A percentile compares a stretch with the other conserved stretches of the same genome.
Evolutionary conservation across 768 basidiomycete species (phyloP).

Genomic region (Tephrocybe sp.): DNA sequence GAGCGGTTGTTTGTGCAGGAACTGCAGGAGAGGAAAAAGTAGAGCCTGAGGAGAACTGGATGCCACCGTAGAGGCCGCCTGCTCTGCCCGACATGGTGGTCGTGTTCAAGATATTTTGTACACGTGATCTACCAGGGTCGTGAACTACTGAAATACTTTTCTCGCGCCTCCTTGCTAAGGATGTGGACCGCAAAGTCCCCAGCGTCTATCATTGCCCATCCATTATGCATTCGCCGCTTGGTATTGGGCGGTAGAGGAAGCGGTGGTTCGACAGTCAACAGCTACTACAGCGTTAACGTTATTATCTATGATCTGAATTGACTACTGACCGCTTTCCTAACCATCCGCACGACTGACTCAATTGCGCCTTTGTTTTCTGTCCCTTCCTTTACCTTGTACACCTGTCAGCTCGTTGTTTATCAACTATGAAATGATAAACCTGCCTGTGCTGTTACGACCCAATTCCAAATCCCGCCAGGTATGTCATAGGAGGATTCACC

Average conservation of each 20-base stretch:
- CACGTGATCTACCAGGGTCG: slow-evolving; percentile 23
- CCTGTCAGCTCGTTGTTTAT: slow-evolving; percentile 4
- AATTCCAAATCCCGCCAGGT: slow-evolving; percentile 67
- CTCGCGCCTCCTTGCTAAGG: slow-evolving; percentile 61
- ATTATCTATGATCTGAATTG: neutral
- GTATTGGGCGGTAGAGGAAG: slow-evolving; percentile 63
- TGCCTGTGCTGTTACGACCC: slow-evolving; percentile 77
- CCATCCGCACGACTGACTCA: slow-evolving; percentile 68
- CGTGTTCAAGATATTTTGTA: slow-evolving; percentile 1
- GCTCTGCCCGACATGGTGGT: slow-evolving; percentile 72
- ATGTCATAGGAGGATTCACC: slow-evolving; percentile 60
- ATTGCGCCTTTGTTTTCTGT: slow-evolving; percentile 79
- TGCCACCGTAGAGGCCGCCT: slow-evolving; percentile 85
- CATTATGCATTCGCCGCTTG: slow-evolving; percentile 59
- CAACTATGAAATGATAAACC: slow-evolving; percentile 4
- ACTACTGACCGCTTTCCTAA: slow-evolving; percentile 66
- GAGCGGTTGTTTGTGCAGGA: slow-evolving; percentile 23
- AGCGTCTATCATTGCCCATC: slow-evolving; percentile 85
- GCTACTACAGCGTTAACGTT: slow-evolving; percentile 33
- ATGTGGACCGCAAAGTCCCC: slow-evolving; percentile 82
- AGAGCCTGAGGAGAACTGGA: slow-evolving; percentile 76
- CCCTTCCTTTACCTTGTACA: slow-evolving; percentile 74
- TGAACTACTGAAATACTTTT: slow-evolving; percentile 61
- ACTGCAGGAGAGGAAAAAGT: slow-evolving; percentile 48
- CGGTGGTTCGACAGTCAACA: slow-evolving; percentile 58